A percentile compares a stretch with the other conserved stretches of the same genome.
These are phyloP conservation scores for Phytophthora palmivora DNA, from an alignment of 352 stramenopile genomes.

Conservation along the genomic window DNA sequence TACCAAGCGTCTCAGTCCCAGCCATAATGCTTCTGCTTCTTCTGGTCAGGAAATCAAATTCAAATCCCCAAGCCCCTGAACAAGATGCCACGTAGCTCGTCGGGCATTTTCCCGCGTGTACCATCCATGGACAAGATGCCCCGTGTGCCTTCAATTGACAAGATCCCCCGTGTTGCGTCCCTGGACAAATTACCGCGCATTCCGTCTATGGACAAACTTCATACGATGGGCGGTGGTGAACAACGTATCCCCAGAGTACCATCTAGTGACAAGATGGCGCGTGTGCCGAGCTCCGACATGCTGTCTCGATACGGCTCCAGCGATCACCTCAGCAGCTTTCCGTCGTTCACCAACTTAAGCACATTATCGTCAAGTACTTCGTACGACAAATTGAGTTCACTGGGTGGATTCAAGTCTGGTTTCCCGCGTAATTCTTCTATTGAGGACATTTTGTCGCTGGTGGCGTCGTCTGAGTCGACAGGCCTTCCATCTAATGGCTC, in stretches of 20 bases:
- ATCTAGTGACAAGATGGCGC: conserved; percentile 75
- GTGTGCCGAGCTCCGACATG: conserved; percentile 75
- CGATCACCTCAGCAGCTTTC: conserved; percentile 78
- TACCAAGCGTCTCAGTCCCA: conserved; percentile 60
- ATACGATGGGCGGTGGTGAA: conserved; percentile 45
- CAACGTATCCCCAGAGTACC: conserved; percentile 65
- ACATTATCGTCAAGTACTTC: conserved; percentile 70
- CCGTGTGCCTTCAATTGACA: conserved; percentile 63
- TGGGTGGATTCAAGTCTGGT: conserved; percentile 54
- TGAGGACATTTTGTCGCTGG: conserved; percentile 87
- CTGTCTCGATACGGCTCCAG: conserved; percentile 71
- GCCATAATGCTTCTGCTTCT: conserved; percentile 35
- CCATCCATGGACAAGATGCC: conserved; percentile 79
- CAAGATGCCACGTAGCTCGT: conserved; percentile 84
- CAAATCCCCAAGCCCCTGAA: conserved; percentile 77
- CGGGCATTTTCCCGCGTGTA: conserved; percentile 81
- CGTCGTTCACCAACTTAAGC: conserved; percentile 79
- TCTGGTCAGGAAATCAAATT: conserved; percentile 64
- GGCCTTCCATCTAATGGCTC: conserved; percentile 59
- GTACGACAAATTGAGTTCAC: conserved; percentile 75
- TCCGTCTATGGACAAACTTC: conserved; percentile 75
- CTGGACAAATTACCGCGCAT: conserved; percentile 75
- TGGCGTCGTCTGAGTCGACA: conserved; percentile 78
- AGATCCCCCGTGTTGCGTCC: conserved; percentile 71
- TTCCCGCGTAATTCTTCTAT: conserved; percentile 89